Base-by-base conservation (phyloP, 345 rosid genomes). In the Psidium guajava region DNA sequence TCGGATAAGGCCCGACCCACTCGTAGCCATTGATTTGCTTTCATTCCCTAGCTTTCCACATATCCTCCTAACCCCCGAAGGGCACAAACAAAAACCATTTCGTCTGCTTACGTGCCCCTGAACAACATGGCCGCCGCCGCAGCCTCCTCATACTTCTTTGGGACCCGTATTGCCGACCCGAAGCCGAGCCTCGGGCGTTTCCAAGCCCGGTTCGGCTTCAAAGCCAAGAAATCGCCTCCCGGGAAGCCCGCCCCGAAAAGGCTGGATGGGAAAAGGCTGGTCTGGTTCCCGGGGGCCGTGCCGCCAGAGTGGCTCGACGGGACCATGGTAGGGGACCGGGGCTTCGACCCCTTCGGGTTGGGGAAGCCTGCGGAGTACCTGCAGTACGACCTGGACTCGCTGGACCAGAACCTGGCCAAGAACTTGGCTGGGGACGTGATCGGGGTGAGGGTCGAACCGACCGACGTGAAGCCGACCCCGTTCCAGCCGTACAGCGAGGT, bases 321-420 rank as follows among this genome's bases (percentile, higher is more conserved):
- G 32, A 85, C 94, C 12, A 90, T 97, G 96, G 90, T 94, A 8
- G 97, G 98, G 51, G 98, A 95, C 91, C 90, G 95, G 36, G 98
- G 99, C 50, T 97, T 97, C 54, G 98, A 97, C 82, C 99, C 99
- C 1, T 91, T 95, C 36, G 98, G 97, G 82, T 61, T 95, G 11
- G 96, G 90, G 28, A 97, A 95, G 88, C 99, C 98, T n/a, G 96
- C 92, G 0, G 97, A 97, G 90, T 95, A 97, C 89, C 90, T 97
- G 90, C 98, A 97, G 88, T 97, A 64, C 84, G 98, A 94, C 61
- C 86, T 89, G 55, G 98, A 97, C 86, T 95, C 93, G 3, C 87
- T 95, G 91, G 98, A 95, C 89, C 98, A 97, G 91, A 97, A 95
- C 90, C 87, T 97, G 88, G 95, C 98, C 3, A 97, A 94, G 95